Conservation (phyloP, 2,329 filamentous ascomycete species). For the Exserohilum rostratum region DNA sequence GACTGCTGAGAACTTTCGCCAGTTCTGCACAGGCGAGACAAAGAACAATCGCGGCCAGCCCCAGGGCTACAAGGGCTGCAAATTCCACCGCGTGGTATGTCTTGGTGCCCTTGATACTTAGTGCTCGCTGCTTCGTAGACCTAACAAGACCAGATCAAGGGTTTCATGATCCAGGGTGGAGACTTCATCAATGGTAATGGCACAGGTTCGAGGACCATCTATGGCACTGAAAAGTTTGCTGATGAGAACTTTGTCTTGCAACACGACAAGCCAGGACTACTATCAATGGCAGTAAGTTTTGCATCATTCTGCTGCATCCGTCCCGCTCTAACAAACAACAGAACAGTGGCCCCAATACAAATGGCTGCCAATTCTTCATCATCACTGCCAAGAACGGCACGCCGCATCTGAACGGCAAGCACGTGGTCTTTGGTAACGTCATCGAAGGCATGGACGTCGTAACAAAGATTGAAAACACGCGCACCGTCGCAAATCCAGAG, state of each 20-base stretch:
- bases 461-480: constrained; percentile 87
- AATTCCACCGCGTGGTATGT: constrained; percentile 90
- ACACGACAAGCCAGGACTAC: constrained; percentile 78
- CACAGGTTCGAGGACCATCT: constrained; percentile 86
- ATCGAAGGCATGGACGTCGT: constrained; percentile 90
- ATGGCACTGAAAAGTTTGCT: constrained; percentile 80
- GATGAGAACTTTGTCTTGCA: constrained; percentile 88
- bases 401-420: constrained; percentile 88
- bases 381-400: constrained; percentile 75
- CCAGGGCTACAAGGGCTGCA: constrained; percentile 92
- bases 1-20: constrained; percentile 95
- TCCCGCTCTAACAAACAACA: constrained; percentile 43
- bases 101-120: background rate
- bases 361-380: constrained; percentile 97
- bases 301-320: background rate
- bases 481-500: constrained; percentile 65
- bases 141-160: constrained; percentile 70
- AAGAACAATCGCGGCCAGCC: constrained; percentile 78
- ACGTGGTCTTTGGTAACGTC: constrained; percentile 94
- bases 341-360: constrained; percentile 91
- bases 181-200: constrained; percentile 95
- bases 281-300: constrained; percentile 76
- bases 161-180: constrained; percentile 97
- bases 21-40: constrained; percentile 93
- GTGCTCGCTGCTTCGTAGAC: background rate